Conservation (phyloP, 371 early-diverging fungal species). For the Amoeboaphelidium occidentale region DNA sequence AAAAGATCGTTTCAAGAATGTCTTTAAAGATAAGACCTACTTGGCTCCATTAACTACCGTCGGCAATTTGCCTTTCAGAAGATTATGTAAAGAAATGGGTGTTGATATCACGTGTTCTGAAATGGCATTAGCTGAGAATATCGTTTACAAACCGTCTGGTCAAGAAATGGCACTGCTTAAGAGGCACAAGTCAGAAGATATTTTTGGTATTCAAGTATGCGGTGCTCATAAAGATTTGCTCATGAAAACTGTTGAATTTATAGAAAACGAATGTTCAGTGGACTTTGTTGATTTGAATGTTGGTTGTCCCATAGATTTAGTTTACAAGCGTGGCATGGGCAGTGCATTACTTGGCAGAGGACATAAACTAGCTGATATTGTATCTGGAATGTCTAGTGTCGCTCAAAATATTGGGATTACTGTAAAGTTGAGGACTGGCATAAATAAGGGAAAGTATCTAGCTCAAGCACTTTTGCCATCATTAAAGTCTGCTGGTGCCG, state of each 20-base stretch:
- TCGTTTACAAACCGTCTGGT: slow-evolving; percentile 26
- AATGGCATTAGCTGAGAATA: slow-evolving; percentile 60
- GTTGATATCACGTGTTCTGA: slow-evolving; percentile 92
- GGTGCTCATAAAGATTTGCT: slow-evolving; percentile 19
- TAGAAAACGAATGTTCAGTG: slow-evolving; percentile 31
- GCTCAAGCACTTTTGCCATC: slow-evolving; percentile 48
- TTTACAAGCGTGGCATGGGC: slow-evolving; percentile 58
- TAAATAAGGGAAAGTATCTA: slow-evolving; percentile 27
- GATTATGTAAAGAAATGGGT: slow-evolving; percentile 73
- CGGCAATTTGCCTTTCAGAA: slow-evolving; percentile 89
- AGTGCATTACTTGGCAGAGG: slow-evolving; percentile 44
- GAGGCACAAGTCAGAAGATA: slow-evolving; percentile 62
- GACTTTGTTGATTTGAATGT: slow-evolving; percentile 89
- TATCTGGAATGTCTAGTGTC: slow-evolving; percentile 39
- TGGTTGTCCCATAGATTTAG: slow-evolving; percentile 84
- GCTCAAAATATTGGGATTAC: slow-evolving; percentile 49
- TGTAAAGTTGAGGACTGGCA: slow-evolving; percentile 71
- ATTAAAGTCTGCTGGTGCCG: slow-evolving; percentile 32
- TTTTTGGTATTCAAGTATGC: slow-evolving; percentile 69
- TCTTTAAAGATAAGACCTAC: slow-evolving; percentile 68
- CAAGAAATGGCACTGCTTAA: slow-evolving; percentile 69
- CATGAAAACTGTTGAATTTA: slow-evolving; percentile 34
- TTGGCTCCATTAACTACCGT: slow-evolving; percentile 91
- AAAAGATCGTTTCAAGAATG: slow-evolving; percentile 14
- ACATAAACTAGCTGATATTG: slow-evolving; percentile 41